A percentile compares a stretch with the other conserved stretches of the same genome.
These are phyloP conservation scores for Cicer bijugum DNA, from an alignment of 306 rosid species.

Conservation along the genomic window DNA sequence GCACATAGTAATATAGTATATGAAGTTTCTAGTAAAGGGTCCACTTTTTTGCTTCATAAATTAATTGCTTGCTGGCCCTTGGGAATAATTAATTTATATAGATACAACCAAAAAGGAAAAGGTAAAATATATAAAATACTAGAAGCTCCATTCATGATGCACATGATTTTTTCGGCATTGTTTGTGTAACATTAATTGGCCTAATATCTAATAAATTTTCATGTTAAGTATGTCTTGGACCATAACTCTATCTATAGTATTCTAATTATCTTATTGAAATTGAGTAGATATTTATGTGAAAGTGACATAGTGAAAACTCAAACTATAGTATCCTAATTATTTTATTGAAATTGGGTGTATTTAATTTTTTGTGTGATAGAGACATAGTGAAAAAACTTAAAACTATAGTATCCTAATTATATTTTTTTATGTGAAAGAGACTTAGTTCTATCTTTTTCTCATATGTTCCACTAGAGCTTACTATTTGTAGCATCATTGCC, in stretches of 20 bases:
- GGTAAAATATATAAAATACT: constrained; percentile 29
- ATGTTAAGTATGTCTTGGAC: constrained; percentile 23
- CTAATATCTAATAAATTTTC: constrained; percentile 20
- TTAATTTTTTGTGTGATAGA: neutral
- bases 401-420: constrained; percentile 15
- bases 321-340: constrained; percentile 17
- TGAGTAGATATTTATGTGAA: neutral
- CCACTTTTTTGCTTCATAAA: neutral
- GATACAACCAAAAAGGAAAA: constrained; percentile 26
- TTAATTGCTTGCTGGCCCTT: constrained; percentile 32
- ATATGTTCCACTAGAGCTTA: constrained; percentile 1
- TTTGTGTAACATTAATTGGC: neutral
- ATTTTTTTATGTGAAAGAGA: constrained; percentile 31
- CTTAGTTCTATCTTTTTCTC: neutral
- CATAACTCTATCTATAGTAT: constrained; percentile 9
- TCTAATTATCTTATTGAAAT: constrained; percentile 27
- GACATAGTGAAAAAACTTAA: neutral
- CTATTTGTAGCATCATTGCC: constrained; percentile 19
- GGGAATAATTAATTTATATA: constrained; percentile 35
- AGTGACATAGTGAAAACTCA: neutral
- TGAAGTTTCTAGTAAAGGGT: constrained; percentile 29
- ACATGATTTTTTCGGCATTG: constrained; percentile 17
- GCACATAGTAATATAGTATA: neutral
- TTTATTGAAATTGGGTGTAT: neutral
- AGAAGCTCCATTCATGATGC: constrained; percentile 37